Conservation (phyloP, 73 alveolate species). For the Paramecium biaurelia region DNA sequence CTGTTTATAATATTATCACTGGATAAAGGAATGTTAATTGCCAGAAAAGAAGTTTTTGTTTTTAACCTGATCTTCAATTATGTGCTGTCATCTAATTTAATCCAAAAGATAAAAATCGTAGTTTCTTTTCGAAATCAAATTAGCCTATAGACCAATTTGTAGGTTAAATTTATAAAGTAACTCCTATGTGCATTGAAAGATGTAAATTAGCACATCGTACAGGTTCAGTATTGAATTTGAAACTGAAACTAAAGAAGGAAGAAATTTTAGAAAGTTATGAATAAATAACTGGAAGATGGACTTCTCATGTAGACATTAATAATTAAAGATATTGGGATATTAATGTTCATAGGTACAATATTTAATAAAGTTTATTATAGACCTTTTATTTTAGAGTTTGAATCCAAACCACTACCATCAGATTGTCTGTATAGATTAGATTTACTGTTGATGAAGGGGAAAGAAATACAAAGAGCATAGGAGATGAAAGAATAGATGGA, state of each 20-base stretch:
- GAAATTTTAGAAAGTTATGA: constrained; percentile 16
- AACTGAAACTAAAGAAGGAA: neutral
- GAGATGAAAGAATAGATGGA: constrained; percentile 57
- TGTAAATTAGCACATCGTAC: constrained; percentile 48
- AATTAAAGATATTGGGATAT: constrained; percentile 54
- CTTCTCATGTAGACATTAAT: constrained; percentile 18
- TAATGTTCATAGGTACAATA: neutral
- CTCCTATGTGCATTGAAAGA: neutral
- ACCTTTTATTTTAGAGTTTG: constrained; percentile 53
- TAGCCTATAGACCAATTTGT: neutral
- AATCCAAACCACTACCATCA: constrained; percentile 54
- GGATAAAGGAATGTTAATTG: constrained; percentile 60
- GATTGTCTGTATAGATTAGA: constrained; percentile 52
- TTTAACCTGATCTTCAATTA: constrained; percentile 41
- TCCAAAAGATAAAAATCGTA: constrained; percentile 40
- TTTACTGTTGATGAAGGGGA: constrained; percentile 43
- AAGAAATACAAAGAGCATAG: constrained; percentile 13
- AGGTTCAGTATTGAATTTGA: constrained; percentile 27
- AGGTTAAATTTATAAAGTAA: constrained; percentile 59
- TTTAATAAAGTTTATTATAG: neutral
- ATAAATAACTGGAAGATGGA: constrained; percentile 45
- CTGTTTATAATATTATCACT: constrained; percentile 11
- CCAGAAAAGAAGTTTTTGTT: constrained; percentile 52
- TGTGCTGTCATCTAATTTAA: constrained; percentile 17
- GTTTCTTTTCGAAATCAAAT: constrained; percentile 13